Evolutionary conservation across 768 basidiomycete genomes (phyloP), one percentile per base, ranked within the genome.

Genomic region (Macrolepiota albuminosa): DNA sequence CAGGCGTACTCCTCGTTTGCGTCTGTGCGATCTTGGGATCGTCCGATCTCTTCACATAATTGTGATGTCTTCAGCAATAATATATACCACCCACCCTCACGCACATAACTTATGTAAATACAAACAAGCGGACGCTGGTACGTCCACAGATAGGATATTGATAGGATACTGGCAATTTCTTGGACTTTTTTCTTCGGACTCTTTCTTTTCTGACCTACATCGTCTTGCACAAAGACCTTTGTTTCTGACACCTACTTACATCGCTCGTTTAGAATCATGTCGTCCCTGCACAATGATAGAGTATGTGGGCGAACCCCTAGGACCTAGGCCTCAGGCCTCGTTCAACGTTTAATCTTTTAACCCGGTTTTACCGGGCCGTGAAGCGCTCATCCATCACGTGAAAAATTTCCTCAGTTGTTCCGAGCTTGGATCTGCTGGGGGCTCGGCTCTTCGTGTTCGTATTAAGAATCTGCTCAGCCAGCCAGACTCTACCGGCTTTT

Each of bases 11-110:
- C 42, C 51, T 80, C 8, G 80, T 75, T 9, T 66, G 69, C 48
- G 50, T 73, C 21, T 77, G 77, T 24, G 74, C 71, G 1, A 16
- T 80, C 4, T 26, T 76, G n/a, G 78, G 78, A 7, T 63, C 67
- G 10, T 49, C 71, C 24, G 68, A 72, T 34, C 60, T 73, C 64
- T 59, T 72, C 13, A 34, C 50, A 11, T 37, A 58, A 43, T 33
- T 63, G 31, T 58, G 47, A 50, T 26, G 39, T 42, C 13, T 50
- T 11, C 33, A 1, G 13, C 8, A 2, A 16, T 9, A 1, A n/a
- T n/a, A 57, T 40, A 57, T 24, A 24, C 45, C 36, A 48, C 46
- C 43, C 54, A 31, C n/a, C 18, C 26, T 42, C 33, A 43, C 14
- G 18, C 21, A 55, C 4, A n/a, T n/a, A 43, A 10, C 7, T 47